Evolutionary conservation across 1,284 basidiomycete species (phyloP).

Genomic region (Phylloboletellus chloephorus): DNA sequence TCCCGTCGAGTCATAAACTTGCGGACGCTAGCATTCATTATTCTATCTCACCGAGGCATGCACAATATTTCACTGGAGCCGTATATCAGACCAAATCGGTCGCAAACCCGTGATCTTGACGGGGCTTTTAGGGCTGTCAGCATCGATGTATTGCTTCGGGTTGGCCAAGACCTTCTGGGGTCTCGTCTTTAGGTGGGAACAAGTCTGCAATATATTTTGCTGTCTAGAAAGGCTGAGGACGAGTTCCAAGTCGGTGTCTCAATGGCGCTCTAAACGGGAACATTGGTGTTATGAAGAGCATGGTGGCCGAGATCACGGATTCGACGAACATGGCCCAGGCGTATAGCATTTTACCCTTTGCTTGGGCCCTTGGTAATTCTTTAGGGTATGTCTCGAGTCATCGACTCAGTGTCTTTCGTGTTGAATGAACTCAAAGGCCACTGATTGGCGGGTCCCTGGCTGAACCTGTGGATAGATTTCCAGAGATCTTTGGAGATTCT

Average conservation of each 20-base stretch:
- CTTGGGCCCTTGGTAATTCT: constrained; percentile 41
- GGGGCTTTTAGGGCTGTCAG: constrained; percentile 51
- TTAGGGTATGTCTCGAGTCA: constrained; percentile 34
- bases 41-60: constrained; percentile 52
- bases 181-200: constrained; percentile 46
- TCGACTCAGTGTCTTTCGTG: background rate
- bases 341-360: constrained; percentile 41
- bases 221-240: background rate
- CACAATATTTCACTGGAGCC: constrained; percentile 63
- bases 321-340: constrained; percentile 32
- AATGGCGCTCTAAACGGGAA: constrained; percentile 42
- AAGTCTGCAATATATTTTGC: background rate
- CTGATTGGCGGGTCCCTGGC: constrained; percentile 59
- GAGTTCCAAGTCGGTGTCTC: constrained; percentile 30
- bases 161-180: constrained; percentile 55
- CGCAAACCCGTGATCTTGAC: constrained; percentile 59
- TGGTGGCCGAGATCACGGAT: constrained; percentile 35
- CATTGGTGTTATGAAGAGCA: constrained; percentile 43
- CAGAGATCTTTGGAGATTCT: constrained; percentile 42
- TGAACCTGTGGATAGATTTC: constrained; percentile 55
- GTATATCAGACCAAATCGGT: constrained; percentile 58
- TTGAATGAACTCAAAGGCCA: constrained; percentile 37
- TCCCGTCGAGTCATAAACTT: constrained; percentile 1
- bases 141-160: constrained; percentile 61
- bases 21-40: constrained; percentile 39